Evolutionary conservation across 1,139 yeast genomes (phyloP).

Genomic region (Martiniozyma asiatica): DNA sequence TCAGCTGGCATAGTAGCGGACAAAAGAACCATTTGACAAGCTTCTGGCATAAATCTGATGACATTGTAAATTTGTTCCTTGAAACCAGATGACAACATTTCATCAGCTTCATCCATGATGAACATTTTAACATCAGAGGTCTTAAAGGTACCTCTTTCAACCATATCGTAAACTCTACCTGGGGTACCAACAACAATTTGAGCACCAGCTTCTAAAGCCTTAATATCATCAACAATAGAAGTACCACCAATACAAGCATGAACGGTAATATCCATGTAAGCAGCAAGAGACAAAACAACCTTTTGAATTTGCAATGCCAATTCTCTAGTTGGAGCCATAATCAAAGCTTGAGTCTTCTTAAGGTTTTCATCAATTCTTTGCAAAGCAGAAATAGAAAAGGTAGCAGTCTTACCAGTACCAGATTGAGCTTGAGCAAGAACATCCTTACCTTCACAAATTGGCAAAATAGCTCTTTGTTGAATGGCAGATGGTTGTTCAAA

Average conservation of each 20-base stretch:
- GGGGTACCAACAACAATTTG: conserved; percentile 99
- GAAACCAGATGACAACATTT: conserved; percentile 94
- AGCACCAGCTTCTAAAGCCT: conserved; percentile 84
- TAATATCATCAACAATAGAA: conserved; percentile 80
- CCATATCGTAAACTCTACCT: conserved; percentile 97
- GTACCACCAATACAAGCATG: conserved; percentile 99
- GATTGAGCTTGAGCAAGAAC: conserved; percentile 99
- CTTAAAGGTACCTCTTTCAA: conserved; percentile 83
- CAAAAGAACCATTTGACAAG: conserved; percentile 91
- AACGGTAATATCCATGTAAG: conserved; percentile 85
- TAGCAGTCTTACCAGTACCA: conserved; percentile 99
- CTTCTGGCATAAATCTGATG: conserved; percentile 85
- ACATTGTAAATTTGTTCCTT: conserved; percentile 96
- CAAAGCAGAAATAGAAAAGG: conserved; percentile 93
- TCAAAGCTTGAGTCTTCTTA: conserved; percentile 83
- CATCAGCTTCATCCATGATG: conserved; percentile 98
- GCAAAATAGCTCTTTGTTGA: conserved; percentile 96
- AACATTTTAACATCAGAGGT: conserved; percentile 91
- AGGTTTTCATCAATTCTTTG: conserved; percentile 78
- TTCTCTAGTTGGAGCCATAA: conserved; percentile 98
- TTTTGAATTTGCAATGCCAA: conserved; percentile 96
- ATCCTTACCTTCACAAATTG: conserved; percentile 93
- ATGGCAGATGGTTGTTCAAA: conserved; percentile 96
- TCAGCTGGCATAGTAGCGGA: conserved; percentile 98
- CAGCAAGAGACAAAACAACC: conserved; percentile 88